Conservation (phyloP, 208 protist genomes). For the Acanthamoeba triangularis region DNA sequence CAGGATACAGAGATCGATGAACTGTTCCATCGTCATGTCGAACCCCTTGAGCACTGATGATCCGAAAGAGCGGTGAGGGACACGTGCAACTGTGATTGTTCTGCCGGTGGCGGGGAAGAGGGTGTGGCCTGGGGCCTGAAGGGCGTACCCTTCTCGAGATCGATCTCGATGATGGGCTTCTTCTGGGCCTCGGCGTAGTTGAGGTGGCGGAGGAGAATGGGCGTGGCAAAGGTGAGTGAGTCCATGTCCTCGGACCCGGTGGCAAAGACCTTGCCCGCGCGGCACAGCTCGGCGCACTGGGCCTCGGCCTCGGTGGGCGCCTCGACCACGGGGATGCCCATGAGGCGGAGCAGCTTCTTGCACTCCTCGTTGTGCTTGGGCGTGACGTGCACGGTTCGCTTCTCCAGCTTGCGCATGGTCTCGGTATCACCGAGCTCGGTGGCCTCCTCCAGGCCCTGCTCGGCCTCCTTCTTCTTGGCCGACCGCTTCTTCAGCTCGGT, state of each 20-base stretch:
- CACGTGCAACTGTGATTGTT: too few relatives aligned
- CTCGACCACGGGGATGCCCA: conserved; percentile 98
- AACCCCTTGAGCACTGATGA: conserved; percentile 83
- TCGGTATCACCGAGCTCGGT: conserved; percentile 97
- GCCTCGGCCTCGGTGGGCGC: conserved; percentile 99
- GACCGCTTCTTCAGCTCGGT: neutral
- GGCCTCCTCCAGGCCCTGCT: conserved; percentile 99
- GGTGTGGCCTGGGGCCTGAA: neutral
- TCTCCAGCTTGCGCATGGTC: conserved; percentile 88
- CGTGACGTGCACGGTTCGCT: conserved; percentile 74
- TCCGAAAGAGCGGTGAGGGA: neutral
- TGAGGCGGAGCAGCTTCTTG: conserved; percentile 98
- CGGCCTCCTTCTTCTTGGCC: conserved; percentile 60
- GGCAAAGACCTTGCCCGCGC: conserved; percentile 97
- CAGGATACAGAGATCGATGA: conserved; percentile 94
- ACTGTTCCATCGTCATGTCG: conserved; percentile 85
- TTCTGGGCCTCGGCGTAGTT: conserved; percentile 97
- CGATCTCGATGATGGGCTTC: conserved; percentile 96
- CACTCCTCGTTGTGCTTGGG: conserved; percentile 89
- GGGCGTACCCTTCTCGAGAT: conserved; percentile 90
- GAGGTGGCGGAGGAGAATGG: conserved; percentile 97
- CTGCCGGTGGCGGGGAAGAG: too few relatives aligned
- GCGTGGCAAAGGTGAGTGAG: conserved; percentile 98
- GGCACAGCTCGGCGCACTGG: conserved; percentile 98
- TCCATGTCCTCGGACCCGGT: conserved; percentile 99